phyloP scores from a whole-genome alignment of 2,329 filamentous ascomycete species.

The Sclerotinia borealis region DNA sequence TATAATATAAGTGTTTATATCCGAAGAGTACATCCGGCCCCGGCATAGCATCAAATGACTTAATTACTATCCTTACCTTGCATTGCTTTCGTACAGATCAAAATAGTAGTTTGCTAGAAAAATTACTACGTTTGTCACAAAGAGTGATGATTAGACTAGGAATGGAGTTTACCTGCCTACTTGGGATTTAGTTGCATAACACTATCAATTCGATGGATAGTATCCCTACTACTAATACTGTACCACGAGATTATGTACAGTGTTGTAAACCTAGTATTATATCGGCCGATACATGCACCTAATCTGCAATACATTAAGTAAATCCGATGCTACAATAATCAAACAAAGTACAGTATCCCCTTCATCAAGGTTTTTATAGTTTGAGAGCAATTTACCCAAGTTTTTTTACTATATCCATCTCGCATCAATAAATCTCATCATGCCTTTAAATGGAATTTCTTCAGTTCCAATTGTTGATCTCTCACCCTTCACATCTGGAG shows the following conservation, averaged over 20 bases:
- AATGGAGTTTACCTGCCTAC: not conserved
- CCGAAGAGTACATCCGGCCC: too few relatives aligned
- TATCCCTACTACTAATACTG: not conserved
- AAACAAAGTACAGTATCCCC: not conserved
- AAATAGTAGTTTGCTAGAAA: too few relatives aligned
- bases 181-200: not conserved
- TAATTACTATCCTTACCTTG: too few relatives aligned
- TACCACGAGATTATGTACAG: not conserved
- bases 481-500: constrained; percentile 15
- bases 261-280: too few relatives aligned
- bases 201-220: not conserved
- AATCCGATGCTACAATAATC: not conserved
- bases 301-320: not conserved
- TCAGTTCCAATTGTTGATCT: constrained; percentile 25
- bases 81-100: too few relatives aligned
- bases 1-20: too few relatives aligned
- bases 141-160: too few relatives aligned
- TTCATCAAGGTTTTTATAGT: not conserved
- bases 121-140: too few relatives aligned
- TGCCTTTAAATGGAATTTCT: not conserved
- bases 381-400: too few relatives aligned
- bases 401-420: not conserved
- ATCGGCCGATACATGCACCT: not conserved
- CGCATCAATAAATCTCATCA: not conserved
- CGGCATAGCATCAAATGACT: too few relatives aligned